These are phyloP conservation scores for Gymnopilus dilepis DNA, from an alignment of 768 basidiomycete species.

Conservation along the genomic window DNA sequence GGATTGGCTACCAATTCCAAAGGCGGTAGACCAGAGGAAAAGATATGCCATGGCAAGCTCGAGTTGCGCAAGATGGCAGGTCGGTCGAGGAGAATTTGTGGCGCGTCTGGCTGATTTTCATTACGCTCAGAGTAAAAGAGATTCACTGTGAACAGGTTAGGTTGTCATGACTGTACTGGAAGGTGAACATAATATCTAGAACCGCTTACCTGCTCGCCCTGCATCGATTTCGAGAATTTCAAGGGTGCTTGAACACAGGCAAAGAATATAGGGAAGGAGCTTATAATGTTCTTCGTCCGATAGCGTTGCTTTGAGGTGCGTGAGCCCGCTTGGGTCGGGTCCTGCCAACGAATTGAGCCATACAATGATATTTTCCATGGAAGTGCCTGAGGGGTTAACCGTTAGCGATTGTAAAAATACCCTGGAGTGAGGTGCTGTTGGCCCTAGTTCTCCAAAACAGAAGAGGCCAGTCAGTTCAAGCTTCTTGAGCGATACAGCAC, in stretches of 20 bases:
- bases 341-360: slow-evolving; percentile 2
- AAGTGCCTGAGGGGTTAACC: background rate
- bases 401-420: background rate
- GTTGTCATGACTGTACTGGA: too few species aligned
- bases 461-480: slow-evolving; percentile 5
- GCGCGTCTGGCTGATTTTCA: too few species aligned
- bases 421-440: background rate
- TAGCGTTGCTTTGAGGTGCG: background rate
- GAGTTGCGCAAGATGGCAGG: too few species aligned
- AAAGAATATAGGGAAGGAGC: background rate
- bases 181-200: too few species aligned
- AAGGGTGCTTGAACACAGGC: background rate
- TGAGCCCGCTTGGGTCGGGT: slow-evolving; percentile 3
- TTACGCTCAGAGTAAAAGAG: background rate
- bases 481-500: slow-evolving; percentile 8
- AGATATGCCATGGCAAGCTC: too few species aligned
- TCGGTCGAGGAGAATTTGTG: too few species aligned
- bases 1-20: too few species aligned
- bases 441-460: background rate
- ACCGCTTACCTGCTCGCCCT: slow-evolving; percentile 10
- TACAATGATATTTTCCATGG: background rate
- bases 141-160: background rate
- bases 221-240: slow-evolving; percentile 6
- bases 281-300: background rate
- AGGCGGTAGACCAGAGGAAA: too few species aligned